Base-by-base conservation (phyloP, 2,329 filamentous ascomycete species). In the Trichoderma hamatum region DNA sequence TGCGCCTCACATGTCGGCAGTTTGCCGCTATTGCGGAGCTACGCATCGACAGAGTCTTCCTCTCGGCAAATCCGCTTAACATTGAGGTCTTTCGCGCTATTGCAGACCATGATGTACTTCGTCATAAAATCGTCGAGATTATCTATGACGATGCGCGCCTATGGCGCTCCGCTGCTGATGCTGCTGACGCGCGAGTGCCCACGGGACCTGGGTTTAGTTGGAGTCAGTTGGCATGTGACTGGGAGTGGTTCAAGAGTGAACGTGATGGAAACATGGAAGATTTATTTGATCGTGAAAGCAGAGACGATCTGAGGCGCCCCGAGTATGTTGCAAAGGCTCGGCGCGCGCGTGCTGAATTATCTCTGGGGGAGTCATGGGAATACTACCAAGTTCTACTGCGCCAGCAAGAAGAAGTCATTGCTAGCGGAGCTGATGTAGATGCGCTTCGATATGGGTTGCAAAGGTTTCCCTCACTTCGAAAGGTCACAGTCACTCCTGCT, bases 401-500 rank as follows among this genome's bases (percentile, higher is more conserved):
- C 5, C 72, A 80, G 10, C 79, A 83, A 68, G 69, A 72, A 21
- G 67, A 75, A 0, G 73, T 80, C 0, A 66, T 81, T 0, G 61
- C 68, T 3, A 73, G 74, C 5, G 62, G 67, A 0, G 70, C 73
- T 5, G 78, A 83, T 65, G 70, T 71, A 2, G 60, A 72, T 10
- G 80, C 75, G 5, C 74, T 84, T 2, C 61, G 74, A 16, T 76
- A 78, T 55, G 79, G 75, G 2, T 30, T 82, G 3, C 52, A 71
- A 13, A 75, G 72, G 2, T 82, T 83, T 55, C 77, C 79, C 0
- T 73, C 72, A 3, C 72, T 84, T 3, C 74, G 68, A 39, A 77
- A 76, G 51, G 72, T 84, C 10, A 81, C 74, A 0, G 69, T 84
- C 11, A 83, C 82, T 2, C 79, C 78, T 9, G 78, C 80, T 2